A percentile compares a stretch with the other conserved stretches of the same genome.
Evolutionary conservation across 257 asterid genomes (phyloP).

Genomic region (Capsicum rhomboideum): DNA sequence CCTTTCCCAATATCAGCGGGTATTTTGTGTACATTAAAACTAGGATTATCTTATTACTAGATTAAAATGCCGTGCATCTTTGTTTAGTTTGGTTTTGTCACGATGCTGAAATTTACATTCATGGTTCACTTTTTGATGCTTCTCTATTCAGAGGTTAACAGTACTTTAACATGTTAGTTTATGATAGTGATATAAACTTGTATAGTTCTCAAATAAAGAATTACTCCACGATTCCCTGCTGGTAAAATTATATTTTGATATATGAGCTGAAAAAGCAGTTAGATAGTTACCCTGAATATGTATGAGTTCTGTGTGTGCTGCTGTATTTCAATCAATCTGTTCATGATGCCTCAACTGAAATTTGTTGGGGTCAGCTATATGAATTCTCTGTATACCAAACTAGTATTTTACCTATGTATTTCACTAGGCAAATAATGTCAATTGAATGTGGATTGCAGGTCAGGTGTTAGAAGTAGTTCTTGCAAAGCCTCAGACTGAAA

Average conservation of each 20-base stretch:
- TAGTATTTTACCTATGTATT: neutral
- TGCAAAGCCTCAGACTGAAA: conserved; percentile 94
- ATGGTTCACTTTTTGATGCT: neutral
- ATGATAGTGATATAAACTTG: neutral
- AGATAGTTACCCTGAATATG: neutral
- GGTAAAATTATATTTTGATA: neutral
- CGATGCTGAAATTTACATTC: neutral
- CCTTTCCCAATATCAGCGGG: neutral
- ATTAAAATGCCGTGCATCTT: neutral
- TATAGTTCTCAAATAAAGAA: neutral
- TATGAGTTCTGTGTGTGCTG: neutral
- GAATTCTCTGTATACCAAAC: neutral
- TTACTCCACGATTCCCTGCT: neutral
- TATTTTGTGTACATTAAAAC: neutral
- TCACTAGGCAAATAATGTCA: neutral
- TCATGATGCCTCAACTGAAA: neutral
- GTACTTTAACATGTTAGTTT: neutral
- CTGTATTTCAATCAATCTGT: neutral
- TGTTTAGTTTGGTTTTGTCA: neutral
- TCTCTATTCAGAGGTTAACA: neutral
- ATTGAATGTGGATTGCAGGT: conserved; percentile 37
- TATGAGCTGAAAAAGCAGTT: neutral
- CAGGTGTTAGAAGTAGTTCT: conserved; percentile 79
- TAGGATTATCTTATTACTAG: neutral
- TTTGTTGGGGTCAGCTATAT: neutral